These are phyloP conservation scores for Pythium diclinum DNA, from an alignment of 352 stramenopile species.

Conservation along the genomic window DNA sequence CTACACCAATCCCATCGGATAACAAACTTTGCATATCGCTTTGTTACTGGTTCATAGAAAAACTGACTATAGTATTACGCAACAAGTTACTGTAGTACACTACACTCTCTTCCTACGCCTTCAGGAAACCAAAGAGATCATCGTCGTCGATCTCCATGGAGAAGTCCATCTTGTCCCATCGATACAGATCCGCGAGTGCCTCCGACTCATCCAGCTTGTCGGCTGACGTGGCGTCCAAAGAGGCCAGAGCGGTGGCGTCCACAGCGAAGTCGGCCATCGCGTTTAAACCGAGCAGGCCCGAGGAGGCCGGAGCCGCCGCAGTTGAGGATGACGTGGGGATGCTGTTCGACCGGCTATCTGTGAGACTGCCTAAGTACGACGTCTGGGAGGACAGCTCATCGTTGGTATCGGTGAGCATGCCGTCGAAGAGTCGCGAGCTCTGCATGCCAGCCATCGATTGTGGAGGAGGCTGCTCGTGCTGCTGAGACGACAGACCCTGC, in stretches of 20 bases:
- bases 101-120: conserved; percentile 42
- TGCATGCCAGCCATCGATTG: background rate
- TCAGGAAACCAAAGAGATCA: conserved; percentile 85
- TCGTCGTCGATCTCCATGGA: conserved; percentile 83
- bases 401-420: conserved; percentile 7
- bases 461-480: background rate
- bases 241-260: conserved; percentile 9
- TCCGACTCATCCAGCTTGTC: conserved; percentile 41
- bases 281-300: conserved; percentile 21
- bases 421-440: conserved; percentile 24
- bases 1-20: too few relatives aligned
- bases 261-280: conserved; percentile 11
- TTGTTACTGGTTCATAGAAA: too few relatives aligned
- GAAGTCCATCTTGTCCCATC: conserved; percentile 78
- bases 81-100: too few relatives aligned
- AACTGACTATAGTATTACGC: too few relatives aligned
- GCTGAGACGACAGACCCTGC: background rate
- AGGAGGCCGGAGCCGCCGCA: conserved; percentile 5
- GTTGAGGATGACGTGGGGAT: conserved; percentile 20
- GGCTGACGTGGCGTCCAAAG: conserved; percentile 31
- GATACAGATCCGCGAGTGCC: conserved; percentile 55
- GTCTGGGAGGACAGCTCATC: background rate
- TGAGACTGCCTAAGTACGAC: background rate
- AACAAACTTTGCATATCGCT: too few relatives aligned
- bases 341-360: background rate